A percentile compares a stretch with the other conserved stretches of the same genome.
Evolutionary conservation across 176 grass and related monocot genomes (phyloP).

Genomic region (Urochloa ruziziensis): DNA sequence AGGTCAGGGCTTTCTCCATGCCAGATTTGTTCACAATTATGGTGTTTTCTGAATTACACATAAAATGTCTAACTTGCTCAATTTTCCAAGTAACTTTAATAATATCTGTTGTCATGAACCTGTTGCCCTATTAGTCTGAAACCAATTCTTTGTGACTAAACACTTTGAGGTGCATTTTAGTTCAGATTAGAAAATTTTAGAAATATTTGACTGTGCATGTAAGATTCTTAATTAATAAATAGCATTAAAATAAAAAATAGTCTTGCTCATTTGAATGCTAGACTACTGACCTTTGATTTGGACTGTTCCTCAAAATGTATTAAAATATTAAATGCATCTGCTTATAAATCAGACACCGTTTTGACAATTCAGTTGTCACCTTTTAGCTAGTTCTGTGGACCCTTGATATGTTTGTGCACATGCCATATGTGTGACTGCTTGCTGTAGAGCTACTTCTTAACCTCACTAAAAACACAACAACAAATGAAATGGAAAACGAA

Average conservation of each 20-base stretch:
- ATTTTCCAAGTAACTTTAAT: conserved; percentile 5
- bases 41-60: not conserved
- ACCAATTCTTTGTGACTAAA: not conserved
- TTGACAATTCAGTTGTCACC: not conserved
- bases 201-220: not conserved
- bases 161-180: not conserved
- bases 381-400: not conserved
- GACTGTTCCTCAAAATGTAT: not conserved
- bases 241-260: too few relatives aligned
- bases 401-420: not conserved
- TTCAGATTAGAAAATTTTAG: conserved; percentile 1
- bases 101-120: not conserved
- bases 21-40: conserved; percentile 2
- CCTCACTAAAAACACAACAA: not conserved
- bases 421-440: not conserved
- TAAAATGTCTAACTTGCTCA: not conserved
- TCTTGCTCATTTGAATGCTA: not conserved
- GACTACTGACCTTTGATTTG: not conserved
- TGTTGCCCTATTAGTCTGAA: not conserved
- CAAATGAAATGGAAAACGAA: conserved; percentile 3
- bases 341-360: conserved; percentile 5
- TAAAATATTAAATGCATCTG: not conserved
- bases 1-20: not conserved
- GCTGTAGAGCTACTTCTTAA: not conserved
- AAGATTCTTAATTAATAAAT: conserved; percentile 1